These are phyloP conservation scores for Bipolaris bicolor DNA, from an alignment of 2,329 filamentous ascomycete species.

Conservation along the genomic window DNA sequence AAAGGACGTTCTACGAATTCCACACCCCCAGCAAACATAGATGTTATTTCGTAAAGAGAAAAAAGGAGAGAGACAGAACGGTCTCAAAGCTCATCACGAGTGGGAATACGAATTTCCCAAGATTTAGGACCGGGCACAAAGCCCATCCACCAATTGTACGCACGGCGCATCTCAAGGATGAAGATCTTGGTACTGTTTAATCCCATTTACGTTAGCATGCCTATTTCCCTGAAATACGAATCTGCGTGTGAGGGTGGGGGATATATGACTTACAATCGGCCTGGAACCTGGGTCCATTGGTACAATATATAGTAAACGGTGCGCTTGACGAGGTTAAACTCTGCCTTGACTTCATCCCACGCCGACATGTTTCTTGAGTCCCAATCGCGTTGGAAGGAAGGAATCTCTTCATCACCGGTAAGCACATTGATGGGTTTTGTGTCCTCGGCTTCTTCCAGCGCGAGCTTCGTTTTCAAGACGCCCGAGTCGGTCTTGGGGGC, in stretches of 20 bases:
- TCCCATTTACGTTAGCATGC: conserved; percentile 13
- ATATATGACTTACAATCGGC: conserved; percentile 65
- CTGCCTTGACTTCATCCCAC: conserved; percentile 65
- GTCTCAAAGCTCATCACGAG: conserved; percentile 36
- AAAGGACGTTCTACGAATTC: neutral
- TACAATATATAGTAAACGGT: conserved; percentile 70
- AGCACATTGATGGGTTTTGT: conserved; percentile 10
- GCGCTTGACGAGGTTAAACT: conserved; percentile 67
- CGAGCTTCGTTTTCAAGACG: conserved; percentile 41
- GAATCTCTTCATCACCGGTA: conserved; percentile 48
- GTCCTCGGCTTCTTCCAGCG: conserved; percentile 30
- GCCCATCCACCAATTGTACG: conserved; percentile 70
- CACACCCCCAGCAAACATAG: neutral
- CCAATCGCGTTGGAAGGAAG: conserved; percentile 52
- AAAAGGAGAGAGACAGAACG: neutral
- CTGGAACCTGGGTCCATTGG: conserved; percentile 74
- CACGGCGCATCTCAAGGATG: conserved; percentile 59
- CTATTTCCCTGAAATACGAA: neutral
- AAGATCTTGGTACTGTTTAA: conserved; percentile 57
- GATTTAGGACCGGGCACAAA: conserved; percentile 61
- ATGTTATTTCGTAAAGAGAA: neutral
- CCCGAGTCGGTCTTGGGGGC: conserved; percentile 33
- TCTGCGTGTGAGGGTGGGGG: neutral
- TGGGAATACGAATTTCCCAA: conserved; percentile 58
- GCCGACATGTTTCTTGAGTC: conserved; percentile 53